These are phyloP conservation scores for Dictyostelium brefeldianum DNA, from an alignment of 78 protist species.

Conservation along the genomic window DNA sequence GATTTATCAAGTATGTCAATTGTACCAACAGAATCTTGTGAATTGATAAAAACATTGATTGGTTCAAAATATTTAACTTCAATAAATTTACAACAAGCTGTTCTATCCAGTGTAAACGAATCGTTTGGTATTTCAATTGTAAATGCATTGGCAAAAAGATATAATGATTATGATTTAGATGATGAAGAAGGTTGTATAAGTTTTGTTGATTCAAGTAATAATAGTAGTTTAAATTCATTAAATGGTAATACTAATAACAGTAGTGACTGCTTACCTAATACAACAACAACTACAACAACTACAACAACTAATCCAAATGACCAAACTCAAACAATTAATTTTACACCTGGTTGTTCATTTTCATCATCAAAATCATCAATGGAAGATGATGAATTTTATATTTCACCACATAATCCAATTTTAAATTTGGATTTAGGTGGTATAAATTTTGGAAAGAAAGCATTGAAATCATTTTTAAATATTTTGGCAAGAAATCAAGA, in stretches of 20 bases:
- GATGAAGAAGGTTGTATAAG: slow-evolving; percentile 10
- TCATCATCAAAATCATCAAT: slow-evolving; percentile 10
- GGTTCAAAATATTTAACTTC: neutral
- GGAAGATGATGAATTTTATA: slow-evolving; percentile 14
- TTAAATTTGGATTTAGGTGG: slow-evolving; percentile 43
- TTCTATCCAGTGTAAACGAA: neutral
- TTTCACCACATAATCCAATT: slow-evolving; percentile 16
- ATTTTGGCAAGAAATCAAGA: slow-evolving; percentile 64
- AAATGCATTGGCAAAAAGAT: slow-evolving; percentile 28
- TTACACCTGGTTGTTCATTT: neutral
- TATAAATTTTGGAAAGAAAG: slow-evolving; percentile 48
- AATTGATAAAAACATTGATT: neutral
- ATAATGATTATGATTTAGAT: slow-evolving; percentile 28
- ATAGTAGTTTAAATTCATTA: neutral
- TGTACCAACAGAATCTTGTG: neutral
- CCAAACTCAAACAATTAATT: neutral
- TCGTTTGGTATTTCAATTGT: slow-evolving; percentile 5
- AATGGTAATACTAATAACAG: neutral
- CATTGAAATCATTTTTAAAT: slow-evolving; percentile 26
- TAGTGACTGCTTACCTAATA: too few species aligned
- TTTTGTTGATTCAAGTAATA: neutral
- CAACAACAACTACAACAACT: neutral
- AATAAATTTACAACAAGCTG: slow-evolving; percentile 32
- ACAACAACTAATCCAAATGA: neutral
- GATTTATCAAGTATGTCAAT: slow-evolving; percentile 48